Conservation (phyloP, 345 rosid species). For the Corchorus capsularis region DNA sequence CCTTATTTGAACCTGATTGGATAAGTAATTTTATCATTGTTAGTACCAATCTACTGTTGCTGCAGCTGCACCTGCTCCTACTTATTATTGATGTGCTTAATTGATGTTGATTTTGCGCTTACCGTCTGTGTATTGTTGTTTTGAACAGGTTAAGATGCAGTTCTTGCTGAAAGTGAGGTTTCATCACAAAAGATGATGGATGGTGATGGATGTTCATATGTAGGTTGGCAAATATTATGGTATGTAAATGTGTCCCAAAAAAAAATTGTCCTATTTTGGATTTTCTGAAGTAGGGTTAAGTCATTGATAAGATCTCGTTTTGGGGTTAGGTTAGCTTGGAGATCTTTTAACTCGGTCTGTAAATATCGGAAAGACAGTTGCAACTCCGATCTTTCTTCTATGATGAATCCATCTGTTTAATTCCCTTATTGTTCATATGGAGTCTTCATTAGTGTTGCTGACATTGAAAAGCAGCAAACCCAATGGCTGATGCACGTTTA, state of each 20-base stretch:
- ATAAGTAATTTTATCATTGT: not conserved
- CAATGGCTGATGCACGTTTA: no score
- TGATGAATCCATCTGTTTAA: not conserved
- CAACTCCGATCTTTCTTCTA: not conserved
- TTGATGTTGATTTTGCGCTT: conserved; percentile 14
- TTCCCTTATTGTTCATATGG: not conserved
- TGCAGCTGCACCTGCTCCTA: not conserved
- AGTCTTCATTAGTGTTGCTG: not conserved
- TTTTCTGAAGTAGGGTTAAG: conserved; percentile 2
- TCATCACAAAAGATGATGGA: conserved; percentile 68
- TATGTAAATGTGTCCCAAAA: not conserved
- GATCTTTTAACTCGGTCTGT: conserved; percentile 32
- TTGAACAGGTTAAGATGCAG: conserved; percentile 79
- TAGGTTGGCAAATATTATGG: conserved; percentile 1
- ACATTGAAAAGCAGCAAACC: no score
- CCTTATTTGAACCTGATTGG: not conserved
- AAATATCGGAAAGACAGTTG: not conserved
- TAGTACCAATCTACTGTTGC: not conserved
- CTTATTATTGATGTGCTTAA: no score
- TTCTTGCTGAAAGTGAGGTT: conserved; percentile 70
- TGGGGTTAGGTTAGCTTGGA: conserved; percentile 50
- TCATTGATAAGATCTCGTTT: conserved; percentile 43
- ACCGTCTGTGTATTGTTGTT: not conserved
- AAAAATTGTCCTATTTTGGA: not conserved
- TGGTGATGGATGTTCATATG: not conserved